Evolutionary conservation across 768 basidiomycete genomes (phyloP).

Genomic region (Suillus fuscotomentosus): DNA sequence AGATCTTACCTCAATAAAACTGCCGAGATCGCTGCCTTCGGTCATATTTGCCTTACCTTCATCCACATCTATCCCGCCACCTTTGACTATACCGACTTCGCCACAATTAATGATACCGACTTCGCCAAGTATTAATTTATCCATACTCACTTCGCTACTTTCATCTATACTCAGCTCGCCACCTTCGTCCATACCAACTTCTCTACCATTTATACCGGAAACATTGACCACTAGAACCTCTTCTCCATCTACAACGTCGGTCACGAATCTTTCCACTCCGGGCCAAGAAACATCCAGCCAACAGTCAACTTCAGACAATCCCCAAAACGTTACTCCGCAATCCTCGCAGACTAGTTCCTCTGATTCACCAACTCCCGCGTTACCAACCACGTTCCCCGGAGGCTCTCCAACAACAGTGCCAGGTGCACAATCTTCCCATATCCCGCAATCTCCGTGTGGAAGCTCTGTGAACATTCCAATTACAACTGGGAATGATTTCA

Average conservation of each 20-base stretch:
- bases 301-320: neutral
- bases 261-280: neutral
- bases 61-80: neutral
- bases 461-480: neutral
- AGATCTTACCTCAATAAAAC: neutral
- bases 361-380: too few relatives aligned
- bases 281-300: neutral
- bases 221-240: too few relatives aligned
- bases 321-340: too few relatives aligned
- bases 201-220: neutral
- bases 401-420: neutral
- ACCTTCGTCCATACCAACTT: neutral
- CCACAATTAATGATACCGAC: neutral
- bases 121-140: neutral
- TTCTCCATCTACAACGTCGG: neutral
- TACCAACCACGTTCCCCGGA: too few relatives aligned
- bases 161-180: neutral
- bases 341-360: too few relatives aligned
- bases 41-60: neutral
- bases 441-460: neutral
- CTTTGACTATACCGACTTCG: neutral
- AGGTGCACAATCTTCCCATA: neutral
- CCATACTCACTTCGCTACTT: neutral
- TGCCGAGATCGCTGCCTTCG: neutral
- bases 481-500: neutral